Evolutionary conservation across 331 rosid genomes (phyloP), one percentile per base, ranked within the genome.

Genomic region (Phaseolus coccineus): DNA sequence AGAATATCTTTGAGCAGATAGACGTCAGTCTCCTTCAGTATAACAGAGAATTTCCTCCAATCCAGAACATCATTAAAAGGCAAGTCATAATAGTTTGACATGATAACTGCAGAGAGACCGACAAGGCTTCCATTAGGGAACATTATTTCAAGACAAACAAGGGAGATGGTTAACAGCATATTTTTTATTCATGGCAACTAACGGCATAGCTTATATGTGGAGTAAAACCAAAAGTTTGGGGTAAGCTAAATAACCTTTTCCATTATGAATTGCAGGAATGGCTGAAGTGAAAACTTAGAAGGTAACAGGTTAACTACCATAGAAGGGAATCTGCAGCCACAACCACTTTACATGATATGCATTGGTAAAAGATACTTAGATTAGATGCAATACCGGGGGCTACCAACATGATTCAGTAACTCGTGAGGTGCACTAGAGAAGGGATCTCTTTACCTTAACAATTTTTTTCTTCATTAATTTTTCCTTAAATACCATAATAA

Each of bases 21-120:
- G 12, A 77, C 46, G 33, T 71, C 82, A 71, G 40, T 59, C 66
- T 82, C 82, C 59, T 82, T 44, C 74, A 81, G 52, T 52, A 62
- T 24, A 24, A 82, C 67, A 55, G 80, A 77, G 47, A 77, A 83
- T 57, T 65, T 78, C 46, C 57, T 72, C 86, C 86, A 83, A 39
- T 83, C 83, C 74, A 77, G 80, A 37, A 78, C 72, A 40, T 72
- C 86, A 47, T 71, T 77, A 58, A 83, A 78, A 30, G 86, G 86
- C 65, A 83, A 56, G 75, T 72, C 83, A 56, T 56, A 59, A 33
- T 83, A 64, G 76, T 46, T 56, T 46, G 83, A 64, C 65, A 73
- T 10, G 55, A 83, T 78, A 15, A 83, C 86, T 83, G 83, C 70
- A 77, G 73, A 82, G 19, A 48, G 66, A 25, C 27, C 11, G 44